phyloP scores from a whole-genome alignment of 1,139 yeast species.

The Zhuliangozyma blackwelliae region DNA sequence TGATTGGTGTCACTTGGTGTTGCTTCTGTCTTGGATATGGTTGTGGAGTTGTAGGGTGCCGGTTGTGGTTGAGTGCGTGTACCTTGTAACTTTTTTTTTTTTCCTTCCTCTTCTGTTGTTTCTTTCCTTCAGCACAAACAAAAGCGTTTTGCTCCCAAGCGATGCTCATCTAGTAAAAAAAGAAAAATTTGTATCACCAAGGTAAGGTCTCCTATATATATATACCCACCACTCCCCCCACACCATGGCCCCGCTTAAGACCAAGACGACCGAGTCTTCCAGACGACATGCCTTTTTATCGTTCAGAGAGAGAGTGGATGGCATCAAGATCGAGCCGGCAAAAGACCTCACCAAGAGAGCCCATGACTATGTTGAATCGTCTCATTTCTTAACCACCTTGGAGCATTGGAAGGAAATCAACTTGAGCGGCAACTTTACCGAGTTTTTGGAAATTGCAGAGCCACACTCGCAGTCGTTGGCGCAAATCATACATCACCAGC shows the following conservation, averaged over 20 bases:
- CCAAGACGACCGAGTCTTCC: constrained; percentile 49
- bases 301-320: constrained; percentile 78
- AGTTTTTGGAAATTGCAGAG: constrained; percentile 55
- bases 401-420: constrained; percentile 89
- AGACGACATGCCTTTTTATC: constrained; percentile 67
- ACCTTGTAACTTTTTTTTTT: not conserved
- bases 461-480: constrained; percentile 67
- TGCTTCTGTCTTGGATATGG: constrained; percentile 1
- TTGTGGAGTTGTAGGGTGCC: not conserved
- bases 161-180: not conserved
- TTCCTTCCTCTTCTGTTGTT: not conserved
- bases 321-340: constrained; percentile 80
- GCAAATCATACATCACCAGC: constrained; percentile 71
- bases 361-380: constrained; percentile 66
- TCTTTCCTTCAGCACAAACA: too few species aligned
- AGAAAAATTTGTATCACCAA: too few species aligned
- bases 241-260: constrained; percentile 7
- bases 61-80: not conserved
- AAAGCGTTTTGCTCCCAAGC: not conserved
- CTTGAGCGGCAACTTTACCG: constrained; percentile 67
- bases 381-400: constrained; percentile 75
- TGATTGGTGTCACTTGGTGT: too few species aligned
- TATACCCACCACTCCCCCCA: not conserved
- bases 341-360: constrained; percentile 59
- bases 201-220: too few species aligned